Percentiles rank a stretch among this genome's conserved stretches.
These are phyloP conservation scores for Entomortierella parvispora DNA, from an alignment of 192 early-diverging fungal genomes.

Conservation along the genomic window DNA sequence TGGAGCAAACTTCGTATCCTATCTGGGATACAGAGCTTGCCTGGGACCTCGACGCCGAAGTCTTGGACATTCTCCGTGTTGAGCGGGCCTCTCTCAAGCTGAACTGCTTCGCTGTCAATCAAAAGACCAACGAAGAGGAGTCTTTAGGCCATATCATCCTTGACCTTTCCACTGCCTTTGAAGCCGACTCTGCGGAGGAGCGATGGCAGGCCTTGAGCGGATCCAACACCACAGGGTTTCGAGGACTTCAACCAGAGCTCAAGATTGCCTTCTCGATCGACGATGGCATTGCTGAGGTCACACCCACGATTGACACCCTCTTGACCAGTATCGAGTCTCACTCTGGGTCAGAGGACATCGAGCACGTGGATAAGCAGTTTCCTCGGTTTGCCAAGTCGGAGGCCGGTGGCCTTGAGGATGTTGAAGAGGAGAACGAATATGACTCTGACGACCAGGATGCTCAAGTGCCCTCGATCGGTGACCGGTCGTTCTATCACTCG, in stretches of 20 bases:
- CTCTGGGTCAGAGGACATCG: slow-evolving; percentile 35
- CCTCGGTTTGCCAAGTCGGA: slow-evolving; percentile 5
- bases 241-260: slow-evolving; percentile 51
- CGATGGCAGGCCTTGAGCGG: slow-evolving; percentile 46
- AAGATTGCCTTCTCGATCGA: slow-evolving; percentile 54
- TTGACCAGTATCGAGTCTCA: slow-evolving; percentile 46
- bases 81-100: slow-evolving; percentile 56
- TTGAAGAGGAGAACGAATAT: slow-evolving; percentile 36
- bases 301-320: slow-evolving; percentile 42
- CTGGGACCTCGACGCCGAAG: slow-evolving; percentile 58
- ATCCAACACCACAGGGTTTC: slow-evolving; percentile 30
- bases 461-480: slow-evolving; percentile 39
- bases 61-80: slow-evolving; percentile 49
- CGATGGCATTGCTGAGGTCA: slow-evolving; percentile 34
- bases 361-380: slow-evolving; percentile 10
- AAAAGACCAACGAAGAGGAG: slow-evolving; percentile 44
- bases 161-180: slow-evolving; percentile 48
- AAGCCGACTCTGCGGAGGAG: slow-evolving; percentile 45
- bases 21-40: slow-evolving; percentile 61
- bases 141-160: slow-evolving; percentile 53
- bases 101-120: slow-evolving; percentile 53
- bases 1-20: slow-evolving; percentile 54
- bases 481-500: slow-evolving; percentile 27
- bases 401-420: slow-evolving; percentile 14
- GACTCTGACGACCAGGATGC: slow-evolving; percentile 28